Percentiles rank a stretch among this genome's conserved stretches.
phyloP scores from a whole-genome alignment of 2,329 filamentous ascomycete genomes.

The Aureobasidium uvarum region DNA sequence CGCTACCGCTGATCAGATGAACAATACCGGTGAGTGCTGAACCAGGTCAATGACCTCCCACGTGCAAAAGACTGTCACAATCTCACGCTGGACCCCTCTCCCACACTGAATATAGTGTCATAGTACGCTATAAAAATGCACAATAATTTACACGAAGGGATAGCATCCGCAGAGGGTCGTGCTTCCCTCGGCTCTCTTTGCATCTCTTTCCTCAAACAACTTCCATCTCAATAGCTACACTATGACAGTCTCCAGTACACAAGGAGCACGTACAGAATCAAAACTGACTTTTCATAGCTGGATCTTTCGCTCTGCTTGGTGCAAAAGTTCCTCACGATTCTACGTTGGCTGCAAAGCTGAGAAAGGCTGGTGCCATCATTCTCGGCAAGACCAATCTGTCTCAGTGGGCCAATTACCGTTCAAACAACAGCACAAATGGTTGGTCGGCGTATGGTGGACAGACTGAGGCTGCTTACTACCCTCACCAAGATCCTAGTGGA shows the following conservation, averaged over 20 bases:
- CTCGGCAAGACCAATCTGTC: slow-evolving; percentile 65
- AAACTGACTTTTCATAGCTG: slow-evolving; percentile 42
- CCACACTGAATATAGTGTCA: too few species aligned
- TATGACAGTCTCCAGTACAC: too few species aligned
- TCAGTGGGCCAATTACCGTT: slow-evolving; percentile 64
- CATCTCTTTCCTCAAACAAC: too few species aligned
- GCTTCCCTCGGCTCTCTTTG: too few species aligned
- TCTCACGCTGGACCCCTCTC: too few species aligned
- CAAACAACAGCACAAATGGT: slow-evolving; percentile 57
- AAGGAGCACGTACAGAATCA: not conserved
- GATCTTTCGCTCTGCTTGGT: slow-evolving; percentile 62
- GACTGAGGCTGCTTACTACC: slow-evolving; percentile 60
- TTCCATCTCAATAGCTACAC: too few species aligned
- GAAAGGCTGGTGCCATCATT: slow-evolving; percentile 61
- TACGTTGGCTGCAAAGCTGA: slow-evolving; percentile 59
- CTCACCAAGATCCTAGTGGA: slow-evolving; percentile 60
- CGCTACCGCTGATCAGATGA: slow-evolving; percentile 61
- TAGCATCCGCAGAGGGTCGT: too few species aligned
- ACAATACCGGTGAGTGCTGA: slow-evolving; percentile 51
- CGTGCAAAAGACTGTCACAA: too few species aligned
- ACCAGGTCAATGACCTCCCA: not conserved
- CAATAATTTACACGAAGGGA: too few species aligned
- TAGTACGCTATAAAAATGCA: too few species aligned
- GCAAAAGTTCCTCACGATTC: slow-evolving; percentile 58
- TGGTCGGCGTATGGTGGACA: slow-evolving; percentile 67